Percentiles rank a stretch among this genome's conserved stretches.
These are phyloP conservation scores for Ophiocordyceps polyrhachis-furcata DNA, from an alignment of 2,329 filamentous ascomycete species.

Conservation along the genomic window DNA sequence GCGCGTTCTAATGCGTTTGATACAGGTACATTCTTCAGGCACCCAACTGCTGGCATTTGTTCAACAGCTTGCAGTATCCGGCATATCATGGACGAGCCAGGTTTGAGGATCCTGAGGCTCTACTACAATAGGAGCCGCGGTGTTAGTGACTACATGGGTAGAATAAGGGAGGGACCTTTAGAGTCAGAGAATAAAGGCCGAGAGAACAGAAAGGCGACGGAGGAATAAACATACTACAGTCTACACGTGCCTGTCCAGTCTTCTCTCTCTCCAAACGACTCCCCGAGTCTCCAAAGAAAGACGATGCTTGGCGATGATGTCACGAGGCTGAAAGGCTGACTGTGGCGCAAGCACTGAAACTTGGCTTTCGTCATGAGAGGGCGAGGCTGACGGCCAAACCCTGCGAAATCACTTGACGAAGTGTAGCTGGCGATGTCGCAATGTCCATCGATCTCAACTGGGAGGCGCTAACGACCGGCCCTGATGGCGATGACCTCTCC, in stretches of 20 bases:
- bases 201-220: background rate
- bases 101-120: slow-evolving; percentile 18
- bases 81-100: slow-evolving; percentile 17
- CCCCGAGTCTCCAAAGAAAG: too few relatives aligned
- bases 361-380: background rate
- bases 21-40: slow-evolving; percentile 51
- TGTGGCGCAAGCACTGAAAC: background rate
- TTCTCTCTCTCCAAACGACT: too few relatives aligned
- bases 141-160: background rate
- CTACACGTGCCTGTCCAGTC: background rate
- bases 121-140: background rate
- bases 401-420: background rate
- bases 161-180: too few relatives aligned
- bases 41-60: slow-evolving; percentile 61
- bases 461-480: slow-evolving; percentile 76
- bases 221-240: background rate
- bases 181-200: background rate
- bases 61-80: slow-evolving; percentile 25
- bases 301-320: background rate
- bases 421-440: slow-evolving; percentile 1
- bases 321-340: background rate
- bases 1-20: slow-evolving; percentile 1
- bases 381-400: too few relatives aligned
- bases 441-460: slow-evolving; percentile 99
- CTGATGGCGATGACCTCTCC: slow-evolving; percentile 70